Evolutionary conservation across 1,139 yeast genomes (phyloP).

Genomic region (Kurtzmaniella quercitrusa): DNA sequence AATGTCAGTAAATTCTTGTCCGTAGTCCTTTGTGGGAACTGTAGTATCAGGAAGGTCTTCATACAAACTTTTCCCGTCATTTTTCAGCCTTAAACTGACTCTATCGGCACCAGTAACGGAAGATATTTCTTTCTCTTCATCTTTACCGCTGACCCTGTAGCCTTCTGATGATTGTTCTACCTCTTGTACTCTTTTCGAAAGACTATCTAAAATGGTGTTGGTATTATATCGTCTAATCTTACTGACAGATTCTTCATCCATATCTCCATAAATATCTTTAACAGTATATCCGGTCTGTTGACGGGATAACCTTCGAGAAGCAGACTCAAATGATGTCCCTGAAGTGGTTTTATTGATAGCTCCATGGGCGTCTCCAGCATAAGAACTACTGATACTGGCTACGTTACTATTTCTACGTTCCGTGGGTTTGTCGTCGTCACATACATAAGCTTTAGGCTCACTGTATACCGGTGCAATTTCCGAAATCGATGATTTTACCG

Average conservation of each 20-base stretch:
- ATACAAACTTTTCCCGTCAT: slow-evolving; percentile 10
- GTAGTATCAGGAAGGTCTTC: slow-evolving; percentile 29
- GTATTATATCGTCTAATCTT: slow-evolving; percentile 35
- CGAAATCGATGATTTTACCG: neutral
- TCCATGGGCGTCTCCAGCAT: slow-evolving; percentile 1
- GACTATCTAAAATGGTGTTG: slow-evolving; percentile 29
- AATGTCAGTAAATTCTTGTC: slow-evolving; percentile 43
- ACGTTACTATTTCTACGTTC: neutral
- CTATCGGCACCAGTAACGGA: slow-evolving; percentile 3
- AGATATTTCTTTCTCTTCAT: slow-evolving; percentile 6
- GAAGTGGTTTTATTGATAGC: neutral
- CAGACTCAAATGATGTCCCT: neutral
- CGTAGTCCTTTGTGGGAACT: slow-evolving; percentile 42
- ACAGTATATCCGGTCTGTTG: slow-evolving; percentile 20
- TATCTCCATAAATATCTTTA: slow-evolving; percentile 33
- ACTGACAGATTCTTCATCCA: slow-evolving; percentile 25
- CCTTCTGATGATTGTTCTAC: slow-evolving; percentile 8
- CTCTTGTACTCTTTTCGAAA: slow-evolving; percentile 17
- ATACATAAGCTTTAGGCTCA: neutral
- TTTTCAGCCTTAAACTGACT: slow-evolving; percentile 1
- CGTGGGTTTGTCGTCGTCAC: neutral
- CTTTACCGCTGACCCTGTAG: slow-evolving; percentile 9
- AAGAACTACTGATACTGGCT: neutral
- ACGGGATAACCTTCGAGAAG: slow-evolving; percentile 2
- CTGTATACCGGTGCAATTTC: neutral